Conservation (phyloP, 495 filamentous ascomycete species). For the Hypoxylon trugodes region DNA sequence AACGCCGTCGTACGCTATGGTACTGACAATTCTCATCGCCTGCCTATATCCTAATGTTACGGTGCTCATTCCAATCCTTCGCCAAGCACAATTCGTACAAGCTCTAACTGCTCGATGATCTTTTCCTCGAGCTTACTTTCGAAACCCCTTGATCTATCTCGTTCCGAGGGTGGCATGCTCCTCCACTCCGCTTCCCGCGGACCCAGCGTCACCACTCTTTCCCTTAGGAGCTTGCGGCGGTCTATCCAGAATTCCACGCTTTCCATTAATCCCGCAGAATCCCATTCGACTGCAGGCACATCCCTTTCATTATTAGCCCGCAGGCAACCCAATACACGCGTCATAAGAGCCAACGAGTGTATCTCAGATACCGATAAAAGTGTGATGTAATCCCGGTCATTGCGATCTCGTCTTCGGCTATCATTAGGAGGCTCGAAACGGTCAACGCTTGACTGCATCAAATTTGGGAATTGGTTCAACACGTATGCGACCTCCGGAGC, state of each 20-base stretch:
- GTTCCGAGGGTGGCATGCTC: conserved; percentile 57
- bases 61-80: conserved; percentile 49
- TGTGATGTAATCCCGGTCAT: conserved; percentile 64
- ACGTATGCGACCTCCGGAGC: conserved; percentile 86
- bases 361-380: conserved; percentile 76
- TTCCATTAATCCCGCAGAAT: conserved; percentile 71
- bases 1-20: neutral
- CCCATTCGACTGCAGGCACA: conserved; percentile 76
- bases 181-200: conserved; percentile 74
- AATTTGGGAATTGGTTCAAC: conserved; percentile 81
- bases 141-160: conserved; percentile 44
- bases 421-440: conserved; percentile 64
- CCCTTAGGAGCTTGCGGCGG: conserved; percentile 66
- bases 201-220: conserved; percentile 74
- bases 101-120: conserved; percentile 69
- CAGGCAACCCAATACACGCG: conserved; percentile 68
- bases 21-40: conserved; percentile 5
- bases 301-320: conserved; percentile 67
- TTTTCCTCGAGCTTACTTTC: conserved; percentile 78
- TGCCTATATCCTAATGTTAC: conserved; percentile 10
- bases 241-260: conserved; percentile 80
- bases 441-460: conserved; percentile 69
- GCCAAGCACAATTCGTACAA: conserved; percentile 57
- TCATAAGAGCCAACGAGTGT: conserved; percentile 78
- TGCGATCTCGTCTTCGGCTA: conserved; percentile 52